Evolutionary conservation across 257 asterid genomes (phyloP), one percentile per base, ranked within the genome.

Genomic region (Solanum dulcamara): DNA sequence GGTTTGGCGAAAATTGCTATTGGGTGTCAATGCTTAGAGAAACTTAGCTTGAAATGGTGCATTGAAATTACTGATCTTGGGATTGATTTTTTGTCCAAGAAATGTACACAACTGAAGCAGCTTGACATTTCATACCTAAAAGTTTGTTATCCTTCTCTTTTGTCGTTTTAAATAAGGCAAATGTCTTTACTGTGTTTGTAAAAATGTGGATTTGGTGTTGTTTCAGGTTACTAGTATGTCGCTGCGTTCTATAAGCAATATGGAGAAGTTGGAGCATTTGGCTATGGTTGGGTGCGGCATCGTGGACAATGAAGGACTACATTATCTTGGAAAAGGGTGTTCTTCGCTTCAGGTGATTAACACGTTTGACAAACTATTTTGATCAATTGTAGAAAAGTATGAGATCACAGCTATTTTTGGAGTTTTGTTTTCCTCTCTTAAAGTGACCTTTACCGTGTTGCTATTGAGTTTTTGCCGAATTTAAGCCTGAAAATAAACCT

Each of bases 1-100:
- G 95, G 98, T 84, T 88, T 94, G 90, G 98, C 93, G 8, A 88
- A 91, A 42, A 84, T 94, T 2, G 95, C 92, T 26, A 92, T 93
- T 33, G 95, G 90, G 7, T 93, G 95, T 35, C 85, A 86, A 12
- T 82, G 64, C 35, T 90, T 94, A 3, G 92, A 93, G 86, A 90
- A 48, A 10, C 92, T 94, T 18, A 89, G 92, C 72, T 85, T 94
- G 74, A 93, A 87, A 53, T 94, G 98, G 98, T 93, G 97, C 87
- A 87, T 92, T 79, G 92, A 88, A 71, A 86, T 94, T 2, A 93
- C 90, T 70, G 97, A 94, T 87, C 83, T 93, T 79, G 98, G 97
- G 38, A 84, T 94, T 77, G 85, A 89, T 55, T 90, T 94, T 81
- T 83, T 94, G 51, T 89, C 92, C 66, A 91, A 90, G 85, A 94